phyloP scores from a whole-genome alignment of 75 land plant genomes.

The Cupressus sempervirens region DNA sequence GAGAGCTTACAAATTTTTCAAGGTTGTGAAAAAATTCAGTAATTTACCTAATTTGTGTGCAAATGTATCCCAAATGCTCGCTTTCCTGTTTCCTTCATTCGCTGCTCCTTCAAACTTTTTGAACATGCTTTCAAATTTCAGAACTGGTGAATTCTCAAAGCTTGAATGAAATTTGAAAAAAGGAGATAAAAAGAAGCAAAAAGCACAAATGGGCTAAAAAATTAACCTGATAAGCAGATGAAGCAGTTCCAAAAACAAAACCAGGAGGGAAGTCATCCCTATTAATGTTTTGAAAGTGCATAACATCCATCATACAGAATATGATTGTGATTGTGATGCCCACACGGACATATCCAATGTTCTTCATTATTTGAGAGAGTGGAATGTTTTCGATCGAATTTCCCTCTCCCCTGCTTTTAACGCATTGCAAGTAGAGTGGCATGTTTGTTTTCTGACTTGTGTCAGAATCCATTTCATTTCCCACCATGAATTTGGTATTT shows the following conservation, averaged over 20 bases:
- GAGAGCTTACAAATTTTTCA: slow-evolving; percentile 20
- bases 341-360: neutral
- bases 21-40: slow-evolving; percentile 8
- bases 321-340: neutral
- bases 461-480: neutral
- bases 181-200: neutral
- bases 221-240: slow-evolving; percentile 30
- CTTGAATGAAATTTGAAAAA: too few species aligned
- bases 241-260: slow-evolving; percentile 32
- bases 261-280: slow-evolving; percentile 25
- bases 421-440: neutral
- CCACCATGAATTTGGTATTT: neutral
- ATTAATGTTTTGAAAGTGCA: neutral
- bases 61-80: slow-evolving; percentile 73
- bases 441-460: neutral
- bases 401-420: neutral
- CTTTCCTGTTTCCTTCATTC: slow-evolving; percentile 47
- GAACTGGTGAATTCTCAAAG: neutral
- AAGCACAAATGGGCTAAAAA: neutral
- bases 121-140: neutral
- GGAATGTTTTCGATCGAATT: neutral
- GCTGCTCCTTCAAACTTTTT: slow-evolving; percentile 68
- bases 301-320: neutral
- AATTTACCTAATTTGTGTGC: slow-evolving; percentile 29
- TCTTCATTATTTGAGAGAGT: neutral